These are phyloP conservation scores for Penicillium sumatraense DNA, from an alignment of 2,329 filamentous ascomycete genomes.

Conservation along the genomic window DNA sequence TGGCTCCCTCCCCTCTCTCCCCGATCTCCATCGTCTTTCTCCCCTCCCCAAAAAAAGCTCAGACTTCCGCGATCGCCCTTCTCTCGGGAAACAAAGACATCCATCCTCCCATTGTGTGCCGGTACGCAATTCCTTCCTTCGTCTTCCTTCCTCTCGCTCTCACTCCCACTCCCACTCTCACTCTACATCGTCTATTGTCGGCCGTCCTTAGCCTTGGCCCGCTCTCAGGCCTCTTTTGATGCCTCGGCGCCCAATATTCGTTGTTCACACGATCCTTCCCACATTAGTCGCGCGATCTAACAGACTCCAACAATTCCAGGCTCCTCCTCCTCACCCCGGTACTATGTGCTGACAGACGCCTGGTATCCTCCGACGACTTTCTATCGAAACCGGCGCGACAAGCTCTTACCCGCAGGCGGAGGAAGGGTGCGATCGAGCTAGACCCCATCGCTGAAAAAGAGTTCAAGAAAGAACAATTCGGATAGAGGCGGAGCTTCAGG, in stretches of 20 bases:
- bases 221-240: constrained; percentile 1
- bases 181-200: constrained; percentile 1
- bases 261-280: constrained; percentile 1
- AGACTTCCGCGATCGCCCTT: constrained; percentile 15
- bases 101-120: neutral
- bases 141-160: constrained; percentile 4
- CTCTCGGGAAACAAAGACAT: neutral
- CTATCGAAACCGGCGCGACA: constrained; percentile 11
- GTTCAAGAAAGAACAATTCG: constrained; percentile 2
- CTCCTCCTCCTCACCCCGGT: constrained; percentile 1
- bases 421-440: constrained; percentile 13
- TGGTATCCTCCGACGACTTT: constrained; percentile 9
- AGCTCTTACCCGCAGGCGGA: constrained; percentile 12
- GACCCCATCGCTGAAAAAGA: constrained; percentile 1
- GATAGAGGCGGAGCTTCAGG: neutral
- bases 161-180: no score
- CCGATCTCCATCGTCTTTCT: constrained; percentile 17
- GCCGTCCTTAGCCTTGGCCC: neutral
- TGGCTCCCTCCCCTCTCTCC: constrained; percentile 17
- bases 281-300: neutral
- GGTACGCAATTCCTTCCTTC: neutral
- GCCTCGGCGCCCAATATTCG: constrained; percentile 2
- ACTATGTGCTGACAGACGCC: constrained; percentile 24
- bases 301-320: constrained; percentile 1
- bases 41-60: constrained; percentile 26